Percentiles rank a stretch among this genome's conserved stretches.
These are phyloP conservation scores for Cladosporium sp. DNA, from an alignment of 2,329 filamentous ascomycete species.

Conservation along the genomic window DNA sequence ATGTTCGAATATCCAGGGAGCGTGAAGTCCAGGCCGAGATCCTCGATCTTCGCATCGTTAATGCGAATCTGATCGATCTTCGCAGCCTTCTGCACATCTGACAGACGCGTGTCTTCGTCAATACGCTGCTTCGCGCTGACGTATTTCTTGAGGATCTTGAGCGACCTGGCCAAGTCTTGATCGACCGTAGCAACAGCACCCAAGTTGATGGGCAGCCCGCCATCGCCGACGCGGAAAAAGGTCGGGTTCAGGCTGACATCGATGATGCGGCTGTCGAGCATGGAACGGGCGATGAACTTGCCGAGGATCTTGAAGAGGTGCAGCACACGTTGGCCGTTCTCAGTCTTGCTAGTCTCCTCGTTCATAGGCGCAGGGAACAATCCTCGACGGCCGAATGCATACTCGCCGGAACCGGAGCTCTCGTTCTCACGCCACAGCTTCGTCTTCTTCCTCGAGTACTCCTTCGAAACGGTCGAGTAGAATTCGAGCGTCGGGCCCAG, in stretches of 20 bases:
- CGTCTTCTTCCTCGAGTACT: conserved; percentile 95
- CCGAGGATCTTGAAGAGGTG: conserved; percentile 90
- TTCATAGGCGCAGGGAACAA: conserved; percentile 91
- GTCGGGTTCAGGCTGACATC: conserved; percentile 96
- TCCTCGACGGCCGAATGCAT: conserved; percentile 77
- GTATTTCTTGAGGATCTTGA: conserved; percentile 85
- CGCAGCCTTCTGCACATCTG: conserved; percentile 64
- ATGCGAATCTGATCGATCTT: conserved; percentile 67
- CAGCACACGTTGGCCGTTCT: conserved; percentile 82
- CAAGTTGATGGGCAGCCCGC: conserved; percentile 62
- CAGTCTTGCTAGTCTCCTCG: conserved; percentile 65
- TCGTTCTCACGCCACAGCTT: conserved; percentile 96
- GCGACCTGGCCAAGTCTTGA: conserved; percentile 74
- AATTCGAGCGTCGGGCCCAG: conserved; percentile 95
- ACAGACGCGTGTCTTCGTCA: conserved; percentile 65
- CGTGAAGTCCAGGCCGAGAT: conserved; percentile 90
- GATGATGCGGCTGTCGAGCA: conserved; percentile 97
- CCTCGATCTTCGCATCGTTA: conserved; percentile 75
- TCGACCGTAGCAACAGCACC: conserved; percentile 89
- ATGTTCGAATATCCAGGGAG: conserved; percentile 86
- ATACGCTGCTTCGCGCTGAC: conserved; percentile 77
- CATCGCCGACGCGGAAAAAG: conserved; percentile 91
- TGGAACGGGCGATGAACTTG: conserved; percentile 95
- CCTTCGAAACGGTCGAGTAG: conserved; percentile 94
- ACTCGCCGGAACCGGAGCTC: conserved; percentile 66